Percentiles rank a stretch among this genome's conserved stretches.
These are phyloP conservation scores for Ceratocystis ficicola DNA, from an alignment of 2,329 filamentous ascomycete species.

Conservation along the genomic window DNA sequence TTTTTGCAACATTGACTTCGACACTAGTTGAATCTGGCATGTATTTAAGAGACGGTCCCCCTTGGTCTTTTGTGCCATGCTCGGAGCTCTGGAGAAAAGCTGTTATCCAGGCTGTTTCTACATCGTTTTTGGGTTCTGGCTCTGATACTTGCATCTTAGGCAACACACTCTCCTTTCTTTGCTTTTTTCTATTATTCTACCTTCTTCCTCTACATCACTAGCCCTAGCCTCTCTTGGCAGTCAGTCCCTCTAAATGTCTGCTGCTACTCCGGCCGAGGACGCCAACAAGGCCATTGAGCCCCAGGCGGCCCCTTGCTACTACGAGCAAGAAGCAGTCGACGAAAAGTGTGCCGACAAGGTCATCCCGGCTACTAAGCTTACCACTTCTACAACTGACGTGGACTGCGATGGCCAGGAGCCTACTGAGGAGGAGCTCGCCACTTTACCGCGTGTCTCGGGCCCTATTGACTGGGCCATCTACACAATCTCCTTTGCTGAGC, in stretches of 20 bases:
- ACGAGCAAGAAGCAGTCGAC: constrained; percentile 1
- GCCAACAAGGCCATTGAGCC: constrained; percentile 7
- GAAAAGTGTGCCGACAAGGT: constrained; percentile 22
- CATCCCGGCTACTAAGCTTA: background rate
- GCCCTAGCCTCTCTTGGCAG: background rate
- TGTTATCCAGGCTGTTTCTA: background rate
- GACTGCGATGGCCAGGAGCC: constrained; percentile 33
- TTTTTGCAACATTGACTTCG: background rate
- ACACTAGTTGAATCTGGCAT: background rate
- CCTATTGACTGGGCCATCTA: constrained; percentile 54
- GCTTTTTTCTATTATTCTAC: background rate
- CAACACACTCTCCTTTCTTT: background rate
- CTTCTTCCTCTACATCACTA: background rate
- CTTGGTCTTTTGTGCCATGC: background rate
- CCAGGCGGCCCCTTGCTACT: background rate
- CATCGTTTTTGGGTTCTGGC: background rate
- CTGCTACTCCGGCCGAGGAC: background rate
- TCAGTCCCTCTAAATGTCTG: background rate
- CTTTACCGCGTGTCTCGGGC: constrained; percentile 51
- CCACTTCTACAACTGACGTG: constrained; percentile 19
- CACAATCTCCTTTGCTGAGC: constrained; percentile 59
- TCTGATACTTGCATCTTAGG: background rate
- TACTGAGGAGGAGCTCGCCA: constrained; percentile 49
- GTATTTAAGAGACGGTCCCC: background rate
- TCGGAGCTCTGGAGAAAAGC: background rate